These are phyloP conservation scores for Ensete ventricosum DNA, from an alignment of 176 grass and related monocot genomes.

Conservation along the genomic window DNA sequence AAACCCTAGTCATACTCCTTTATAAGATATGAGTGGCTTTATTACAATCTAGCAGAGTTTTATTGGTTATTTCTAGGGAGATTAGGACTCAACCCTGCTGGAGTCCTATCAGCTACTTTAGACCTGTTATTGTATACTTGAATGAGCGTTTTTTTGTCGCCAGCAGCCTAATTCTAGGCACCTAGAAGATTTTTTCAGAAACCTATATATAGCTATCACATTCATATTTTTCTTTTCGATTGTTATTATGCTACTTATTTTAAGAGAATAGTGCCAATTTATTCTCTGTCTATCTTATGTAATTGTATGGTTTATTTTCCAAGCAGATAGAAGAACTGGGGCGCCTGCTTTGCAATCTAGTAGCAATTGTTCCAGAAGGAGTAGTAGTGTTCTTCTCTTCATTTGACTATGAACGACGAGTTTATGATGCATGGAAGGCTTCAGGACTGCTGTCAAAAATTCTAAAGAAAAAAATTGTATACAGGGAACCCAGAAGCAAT, in stretches of 20 bases:
- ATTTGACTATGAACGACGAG: conserved; percentile 66
- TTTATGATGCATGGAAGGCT: conserved; percentile 72
- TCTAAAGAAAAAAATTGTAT: conserved; percentile 69
- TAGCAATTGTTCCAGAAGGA: conserved; percentile 72
- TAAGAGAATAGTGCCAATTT: background rate
- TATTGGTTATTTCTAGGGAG: too few relatives aligned
- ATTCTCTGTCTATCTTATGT: conserved; percentile 3
- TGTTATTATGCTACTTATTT: conserved; percentile 12
- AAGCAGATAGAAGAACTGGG: conserved; percentile 80
- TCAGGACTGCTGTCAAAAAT: conserved; percentile 68
- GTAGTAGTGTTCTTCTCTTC: conserved; percentile 78
- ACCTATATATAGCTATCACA: too few relatives aligned
- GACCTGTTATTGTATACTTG: too few relatives aligned
- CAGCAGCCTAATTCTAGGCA: too few relatives aligned
- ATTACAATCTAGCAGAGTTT: too few relatives aligned
- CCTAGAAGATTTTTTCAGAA: too few relatives aligned
- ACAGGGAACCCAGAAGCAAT: conserved; percentile 81
- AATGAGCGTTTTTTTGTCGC: too few relatives aligned
- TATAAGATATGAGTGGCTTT: too few relatives aligned
- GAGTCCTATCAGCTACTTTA: too few relatives aligned
- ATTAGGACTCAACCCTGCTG: too few relatives aligned
- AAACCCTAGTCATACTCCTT: too few relatives aligned
- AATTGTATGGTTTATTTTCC: conserved; percentile 20
- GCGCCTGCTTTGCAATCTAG: conserved; percentile 69
- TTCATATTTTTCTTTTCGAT: conserved; percentile 4